Conservation (phyloP, 192 early-diverging fungal species). For the Coemansia sp. region DNA sequence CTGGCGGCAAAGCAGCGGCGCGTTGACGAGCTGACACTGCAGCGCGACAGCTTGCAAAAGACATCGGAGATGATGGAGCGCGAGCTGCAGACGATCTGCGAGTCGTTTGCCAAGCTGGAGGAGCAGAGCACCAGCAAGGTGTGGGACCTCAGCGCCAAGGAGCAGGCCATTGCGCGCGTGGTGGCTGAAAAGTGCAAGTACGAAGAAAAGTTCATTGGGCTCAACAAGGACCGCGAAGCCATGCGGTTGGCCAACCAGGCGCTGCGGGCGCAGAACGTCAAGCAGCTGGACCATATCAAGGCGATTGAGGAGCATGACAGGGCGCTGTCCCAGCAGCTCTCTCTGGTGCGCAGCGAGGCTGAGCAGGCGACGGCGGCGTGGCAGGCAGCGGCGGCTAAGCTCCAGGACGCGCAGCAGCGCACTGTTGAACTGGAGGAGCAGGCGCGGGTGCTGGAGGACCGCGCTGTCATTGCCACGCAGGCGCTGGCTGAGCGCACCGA, state of each 20-base stretch:
- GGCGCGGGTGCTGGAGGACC: constrained; percentile 40
- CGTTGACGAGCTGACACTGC: constrained; percentile 54
- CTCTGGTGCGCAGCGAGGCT: constrained; percentile 63
- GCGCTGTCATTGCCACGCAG: constrained; percentile 48
- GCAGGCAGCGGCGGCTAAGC: constrained; percentile 57
- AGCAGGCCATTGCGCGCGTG: constrained; percentile 74
- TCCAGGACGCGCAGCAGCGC: constrained; percentile 63
- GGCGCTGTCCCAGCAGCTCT: constrained; percentile 63
- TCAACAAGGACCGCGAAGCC: constrained; percentile 70
- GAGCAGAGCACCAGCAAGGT: constrained; percentile 80
- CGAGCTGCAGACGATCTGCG: constrained; percentile 58
- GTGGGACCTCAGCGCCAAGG: constrained; percentile 70
- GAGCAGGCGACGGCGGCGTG: constrained; percentile 54
- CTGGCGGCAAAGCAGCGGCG: constrained; percentile 50
- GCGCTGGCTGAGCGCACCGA: constrained; percentile 66
- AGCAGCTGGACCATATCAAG: constrained; percentile 82
- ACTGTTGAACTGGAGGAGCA: constrained; percentile 58
- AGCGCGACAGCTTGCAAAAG: constrained; percentile 57
- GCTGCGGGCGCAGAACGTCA: constrained; percentile 71
- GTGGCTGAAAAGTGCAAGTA: constrained; percentile 83
- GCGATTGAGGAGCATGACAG: constrained; percentile 80
- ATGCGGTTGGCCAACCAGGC: constrained; percentile 63
- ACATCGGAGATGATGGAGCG: constrained; percentile 55
- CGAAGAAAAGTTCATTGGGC: constrained; percentile 75
- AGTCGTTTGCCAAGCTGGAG: constrained; percentile 74